Percentiles rank a stretch among this genome's conserved stretches.
Evolutionary conservation across 768 basidiomycete species (phyloP).

Genomic region (Vararia minispora): DNA sequence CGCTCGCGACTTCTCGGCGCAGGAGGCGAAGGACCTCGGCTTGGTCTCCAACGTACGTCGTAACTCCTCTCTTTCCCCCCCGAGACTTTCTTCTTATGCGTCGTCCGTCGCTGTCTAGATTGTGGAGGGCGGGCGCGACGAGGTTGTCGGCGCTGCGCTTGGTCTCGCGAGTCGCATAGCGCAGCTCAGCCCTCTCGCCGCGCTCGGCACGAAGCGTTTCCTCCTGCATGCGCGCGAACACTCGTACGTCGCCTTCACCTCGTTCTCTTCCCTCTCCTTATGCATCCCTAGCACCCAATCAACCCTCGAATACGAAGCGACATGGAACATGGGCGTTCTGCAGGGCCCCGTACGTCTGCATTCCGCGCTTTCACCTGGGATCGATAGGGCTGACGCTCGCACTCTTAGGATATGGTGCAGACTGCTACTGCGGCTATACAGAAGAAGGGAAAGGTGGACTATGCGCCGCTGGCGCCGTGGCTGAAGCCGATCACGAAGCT

Average conservation of each 20-base stretch:
- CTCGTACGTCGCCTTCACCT: constrained; percentile 31
- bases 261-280: neutral
- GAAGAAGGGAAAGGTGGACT: neutral
- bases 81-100: neutral
- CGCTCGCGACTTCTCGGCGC: constrained; percentile 53
- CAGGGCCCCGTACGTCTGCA: constrained; percentile 31
- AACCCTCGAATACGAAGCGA: constrained; percentile 44
- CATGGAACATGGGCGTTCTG: constrained; percentile 44
- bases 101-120: constrained; percentile 25
- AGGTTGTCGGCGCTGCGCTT: constrained; percentile 59
- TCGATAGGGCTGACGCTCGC: neutral
- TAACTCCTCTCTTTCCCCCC: neutral
- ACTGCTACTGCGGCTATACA: no score
- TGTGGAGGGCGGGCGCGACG: constrained; percentile 51
- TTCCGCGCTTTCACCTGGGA: neutral
- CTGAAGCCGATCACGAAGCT: no score
- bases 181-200: constrained; percentile 70
- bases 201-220: constrained; percentile 65
- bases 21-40: constrained; percentile 58
- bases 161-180: constrained; percentile 56
- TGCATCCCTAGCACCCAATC: constrained; percentile 23
- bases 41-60: constrained; percentile 43
- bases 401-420: neutral
- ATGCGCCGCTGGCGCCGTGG: no score
- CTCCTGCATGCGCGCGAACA: constrained; percentile 74